Percentiles rank a stretch among this genome's conserved stretches.
These are phyloP conservation scores for Cercospora sojina DNA, from an alignment of 2,329 filamentous ascomycete genomes.

Conservation along the genomic window DNA sequence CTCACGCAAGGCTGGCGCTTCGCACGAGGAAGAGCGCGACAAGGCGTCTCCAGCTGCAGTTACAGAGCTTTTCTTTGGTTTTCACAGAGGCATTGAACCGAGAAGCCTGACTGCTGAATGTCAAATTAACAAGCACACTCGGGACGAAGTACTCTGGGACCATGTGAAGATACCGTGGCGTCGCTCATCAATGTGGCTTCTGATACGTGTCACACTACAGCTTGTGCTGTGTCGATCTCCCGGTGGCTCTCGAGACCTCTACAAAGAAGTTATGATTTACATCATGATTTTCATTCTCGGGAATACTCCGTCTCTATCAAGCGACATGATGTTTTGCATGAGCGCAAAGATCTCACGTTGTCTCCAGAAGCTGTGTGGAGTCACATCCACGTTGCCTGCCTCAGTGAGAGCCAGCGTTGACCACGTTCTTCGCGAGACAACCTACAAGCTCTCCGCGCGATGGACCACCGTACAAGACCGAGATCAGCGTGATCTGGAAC, in stretches of 20 bases:
- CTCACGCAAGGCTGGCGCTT: slow-evolving; percentile 51
- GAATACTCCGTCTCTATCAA: neutral
- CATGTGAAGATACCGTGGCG: slow-evolving; percentile 58
- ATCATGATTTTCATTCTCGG: slow-evolving; percentile 48
- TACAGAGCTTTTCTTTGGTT: slow-evolving; percentile 58
- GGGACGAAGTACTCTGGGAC: slow-evolving; percentile 59
- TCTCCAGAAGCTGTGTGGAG: slow-evolving; percentile 23
- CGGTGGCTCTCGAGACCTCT: neutral
- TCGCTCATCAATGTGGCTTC: slow-evolving; percentile 62
- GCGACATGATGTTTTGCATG: slow-evolving; percentile 25
- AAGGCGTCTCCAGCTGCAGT: slow-evolving; percentile 59
- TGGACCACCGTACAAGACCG: slow-evolving; percentile 3
- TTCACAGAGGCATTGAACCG: slow-evolving; percentile 55
- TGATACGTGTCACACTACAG: slow-evolving; percentile 59
- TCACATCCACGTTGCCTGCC: neutral
- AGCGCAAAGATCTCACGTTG: slow-evolving; percentile 31
- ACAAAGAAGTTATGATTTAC: slow-evolving; percentile 18
- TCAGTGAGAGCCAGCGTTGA: neutral
- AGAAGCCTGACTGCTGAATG: slow-evolving; percentile 34
- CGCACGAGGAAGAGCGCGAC: slow-evolving; percentile 57
- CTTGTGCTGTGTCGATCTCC: slow-evolving; percentile 46
- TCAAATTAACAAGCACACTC: slow-evolving; percentile 56
- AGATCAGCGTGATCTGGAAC: slow-evolving; percentile 11
- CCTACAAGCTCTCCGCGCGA: neutral
- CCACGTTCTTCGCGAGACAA: neutral